Conservation (phyloP, 192 early-diverging fungal species). For the Gorgonomyces haynaldii region DNA sequence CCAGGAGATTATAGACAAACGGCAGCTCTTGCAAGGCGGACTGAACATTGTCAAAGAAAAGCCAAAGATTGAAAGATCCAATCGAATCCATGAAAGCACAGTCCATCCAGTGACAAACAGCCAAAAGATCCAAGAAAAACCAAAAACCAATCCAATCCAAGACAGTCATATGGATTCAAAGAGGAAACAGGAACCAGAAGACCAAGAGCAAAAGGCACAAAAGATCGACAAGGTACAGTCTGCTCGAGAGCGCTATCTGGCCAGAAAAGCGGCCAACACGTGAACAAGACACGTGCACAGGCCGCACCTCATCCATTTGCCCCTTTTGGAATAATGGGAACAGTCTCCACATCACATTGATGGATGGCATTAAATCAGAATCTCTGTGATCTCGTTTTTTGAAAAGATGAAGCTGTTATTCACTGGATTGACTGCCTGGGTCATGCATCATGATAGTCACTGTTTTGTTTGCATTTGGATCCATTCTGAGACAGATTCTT, state of each 20-base stretch:
- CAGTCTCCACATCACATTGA: background rate
- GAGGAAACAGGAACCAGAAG: constrained; percentile 35
- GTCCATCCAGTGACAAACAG: constrained; percentile 33
- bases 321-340: background rate
- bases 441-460: background rate
- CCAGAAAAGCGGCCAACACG: constrained; percentile 15
- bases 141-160: background rate
- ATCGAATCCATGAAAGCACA: too few species aligned
- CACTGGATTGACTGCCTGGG: background rate
- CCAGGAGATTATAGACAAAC: constrained; percentile 63
- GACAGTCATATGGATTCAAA: constrained; percentile 17
- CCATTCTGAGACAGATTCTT: background rate
- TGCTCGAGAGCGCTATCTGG: constrained; percentile 6
- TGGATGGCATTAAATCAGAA: too few species aligned
- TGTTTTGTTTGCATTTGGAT: background rate
- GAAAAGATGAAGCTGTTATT: background rate
- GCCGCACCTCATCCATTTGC: constrained; percentile 7
- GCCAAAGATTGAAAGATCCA: too few species aligned
- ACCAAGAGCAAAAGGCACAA: constrained; percentile 36
- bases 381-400: too few species aligned
- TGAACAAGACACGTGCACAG: constrained; percentile 15
- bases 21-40: constrained; percentile 55
- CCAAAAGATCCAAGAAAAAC: constrained; percentile 19
- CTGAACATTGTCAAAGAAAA: too few species aligned
- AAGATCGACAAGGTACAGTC: constrained; percentile 34